Conservation (phyloP, 2,329 filamentous ascomycete genomes). For the Amauroascus verrucosus region DNA sequence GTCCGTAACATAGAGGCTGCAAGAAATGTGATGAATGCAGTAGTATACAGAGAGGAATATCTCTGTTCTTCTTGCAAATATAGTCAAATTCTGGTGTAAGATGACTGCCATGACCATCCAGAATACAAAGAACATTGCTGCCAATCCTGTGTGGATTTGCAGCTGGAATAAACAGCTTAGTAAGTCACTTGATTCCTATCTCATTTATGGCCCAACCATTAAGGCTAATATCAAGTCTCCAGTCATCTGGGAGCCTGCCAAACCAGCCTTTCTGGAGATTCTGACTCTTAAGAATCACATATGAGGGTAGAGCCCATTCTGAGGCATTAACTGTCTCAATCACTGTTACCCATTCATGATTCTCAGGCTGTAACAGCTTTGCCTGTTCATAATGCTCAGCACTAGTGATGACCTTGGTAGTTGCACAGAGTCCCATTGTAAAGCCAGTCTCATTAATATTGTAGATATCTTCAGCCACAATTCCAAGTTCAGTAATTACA, state of each 20-base stretch:
- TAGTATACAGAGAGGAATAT: constrained; percentile 9
- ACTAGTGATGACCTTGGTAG: constrained; percentile 14
- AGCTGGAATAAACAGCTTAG: not conserved
- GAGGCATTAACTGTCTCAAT: not conserved
- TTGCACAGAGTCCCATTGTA: constrained; percentile 15
- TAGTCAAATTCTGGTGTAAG: not conserved
- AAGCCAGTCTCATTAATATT: constrained; percentile 19
- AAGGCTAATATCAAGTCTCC: not conserved
- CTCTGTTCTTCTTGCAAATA: constrained; percentile 4
- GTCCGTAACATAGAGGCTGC: no score
- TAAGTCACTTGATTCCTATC: constrained; percentile 5
- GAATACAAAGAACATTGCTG: not conserved
- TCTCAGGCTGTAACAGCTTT: no score
- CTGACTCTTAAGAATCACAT: not conserved
- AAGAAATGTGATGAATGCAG: constrained; percentile 3
- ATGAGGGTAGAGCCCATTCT: not conserved
- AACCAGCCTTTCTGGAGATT: not conserved
- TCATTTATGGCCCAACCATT: constrained; percentile 11
- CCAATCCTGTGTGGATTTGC: not conserved
- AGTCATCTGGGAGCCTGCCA: not conserved
- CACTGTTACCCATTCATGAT: not conserved
- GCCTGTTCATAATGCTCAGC: constrained; percentile 9
- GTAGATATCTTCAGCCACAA: constrained; percentile 14
- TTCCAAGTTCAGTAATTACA: no score
- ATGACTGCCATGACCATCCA: not conserved